Conservation (phyloP, 352 stramenopile genomes). For the Phytophthora fragariaefolia region DNA sequence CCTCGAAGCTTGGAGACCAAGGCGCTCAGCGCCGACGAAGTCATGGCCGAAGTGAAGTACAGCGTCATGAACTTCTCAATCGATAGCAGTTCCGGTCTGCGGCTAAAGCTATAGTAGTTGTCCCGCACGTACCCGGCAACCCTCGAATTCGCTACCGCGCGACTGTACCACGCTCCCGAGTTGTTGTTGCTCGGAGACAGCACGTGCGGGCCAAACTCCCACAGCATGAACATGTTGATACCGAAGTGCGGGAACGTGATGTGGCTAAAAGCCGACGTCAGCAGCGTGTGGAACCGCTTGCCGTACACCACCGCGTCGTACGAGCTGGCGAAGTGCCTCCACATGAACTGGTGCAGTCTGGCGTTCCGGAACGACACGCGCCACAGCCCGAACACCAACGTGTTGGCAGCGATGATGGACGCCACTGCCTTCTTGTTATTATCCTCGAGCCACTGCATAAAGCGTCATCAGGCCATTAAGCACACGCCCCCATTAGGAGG, state of each 20-base stretch:
- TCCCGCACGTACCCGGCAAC: slow-evolving; percentile 50
- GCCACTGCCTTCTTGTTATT: slow-evolving; percentile 72
- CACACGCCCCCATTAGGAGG: neutral
- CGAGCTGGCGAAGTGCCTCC: slow-evolving; percentile 84
- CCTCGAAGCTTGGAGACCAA: slow-evolving; percentile 70
- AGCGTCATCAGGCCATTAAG: neutral
- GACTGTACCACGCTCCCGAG: slow-evolving; percentile 57
- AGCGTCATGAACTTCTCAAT: slow-evolving; percentile 74
- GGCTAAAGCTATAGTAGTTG: slow-evolving; percentile 36
- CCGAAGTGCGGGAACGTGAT: slow-evolving; percentile 82
- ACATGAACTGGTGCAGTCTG: slow-evolving; percentile 75
- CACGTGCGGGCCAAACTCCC: slow-evolving; percentile 82
- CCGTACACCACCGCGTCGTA: slow-evolving; percentile 74
- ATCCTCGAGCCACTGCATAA: slow-evolving; percentile 58
- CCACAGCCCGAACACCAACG: slow-evolving; percentile 76
- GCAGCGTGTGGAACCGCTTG: slow-evolving; percentile 72
- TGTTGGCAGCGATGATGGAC: slow-evolving; percentile 70
- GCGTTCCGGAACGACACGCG: slow-evolving; percentile 60
- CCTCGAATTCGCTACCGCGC: slow-evolving; percentile 53
- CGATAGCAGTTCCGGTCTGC: slow-evolving; percentile 44
- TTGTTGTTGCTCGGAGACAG: slow-evolving; percentile 57
- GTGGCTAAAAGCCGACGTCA: slow-evolving; percentile 86
- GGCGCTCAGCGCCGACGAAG: slow-evolving; percentile 73
- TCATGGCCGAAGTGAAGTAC: slow-evolving; percentile 74
- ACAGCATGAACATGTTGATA: slow-evolving; percentile 92